Conservation (phyloP, 768 basidiomycete species). For the Mrakia hoshinonis region DNA sequence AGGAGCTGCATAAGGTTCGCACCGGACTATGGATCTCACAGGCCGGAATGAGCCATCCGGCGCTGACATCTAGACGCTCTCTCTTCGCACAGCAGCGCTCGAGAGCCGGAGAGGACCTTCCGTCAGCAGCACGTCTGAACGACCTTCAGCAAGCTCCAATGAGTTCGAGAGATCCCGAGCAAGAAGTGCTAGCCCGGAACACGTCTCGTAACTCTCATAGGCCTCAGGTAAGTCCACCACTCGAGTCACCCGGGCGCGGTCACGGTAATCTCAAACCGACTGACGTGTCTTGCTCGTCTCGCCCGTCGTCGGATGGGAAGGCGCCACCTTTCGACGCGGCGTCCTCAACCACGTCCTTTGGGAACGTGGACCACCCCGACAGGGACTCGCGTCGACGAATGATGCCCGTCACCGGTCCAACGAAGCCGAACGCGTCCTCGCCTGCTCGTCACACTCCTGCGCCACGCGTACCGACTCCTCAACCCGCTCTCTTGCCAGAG, state of each 20-base stretch:
- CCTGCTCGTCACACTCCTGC: neutral
- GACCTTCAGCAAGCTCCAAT: neutral
- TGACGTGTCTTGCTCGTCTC: too few relatives aligned
- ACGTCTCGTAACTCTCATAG: neutral
- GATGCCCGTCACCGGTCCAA: neutral
- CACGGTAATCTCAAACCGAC: too few relatives aligned
- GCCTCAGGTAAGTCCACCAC: neutral
- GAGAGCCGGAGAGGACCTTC: too few relatives aligned
- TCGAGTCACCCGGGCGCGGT: too few relatives aligned
- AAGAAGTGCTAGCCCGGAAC: neutral
- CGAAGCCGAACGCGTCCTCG: neutral
- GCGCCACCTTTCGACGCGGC: too few relatives aligned
- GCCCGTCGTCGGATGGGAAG: neutral
- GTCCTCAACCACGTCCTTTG: neutral
- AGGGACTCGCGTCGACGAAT: neutral
- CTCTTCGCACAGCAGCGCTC: neutral
- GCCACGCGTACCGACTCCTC: neutral
- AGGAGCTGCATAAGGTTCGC: neutral
- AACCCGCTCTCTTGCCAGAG: neutral
- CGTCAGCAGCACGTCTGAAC: neutral
- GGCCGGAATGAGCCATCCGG: neutral
- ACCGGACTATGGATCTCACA: too few relatives aligned
- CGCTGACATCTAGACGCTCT: neutral
- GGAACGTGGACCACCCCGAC: constrained; percentile 3
- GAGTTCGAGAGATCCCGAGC: too few relatives aligned